phyloP scores from a whole-genome alignment of 148 eudicot genomes.

The Fallopia convolvulus region DNA sequence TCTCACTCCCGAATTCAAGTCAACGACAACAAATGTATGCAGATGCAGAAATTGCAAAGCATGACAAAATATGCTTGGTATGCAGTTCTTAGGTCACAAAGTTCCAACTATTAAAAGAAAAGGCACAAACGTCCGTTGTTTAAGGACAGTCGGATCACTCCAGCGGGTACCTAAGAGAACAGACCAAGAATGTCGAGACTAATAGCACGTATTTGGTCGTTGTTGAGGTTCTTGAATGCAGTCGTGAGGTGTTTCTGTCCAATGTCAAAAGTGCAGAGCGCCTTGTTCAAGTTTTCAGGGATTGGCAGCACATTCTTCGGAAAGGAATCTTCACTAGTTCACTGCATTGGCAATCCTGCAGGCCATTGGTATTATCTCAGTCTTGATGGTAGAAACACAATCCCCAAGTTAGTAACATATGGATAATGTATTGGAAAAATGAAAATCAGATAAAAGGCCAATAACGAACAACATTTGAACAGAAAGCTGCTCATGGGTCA shows the following conservation, averaged over 20 bases:
- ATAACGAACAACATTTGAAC: neutral
- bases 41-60: no score
- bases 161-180: conserved; percentile 20
- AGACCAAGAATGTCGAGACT: conserved; percentile 31
- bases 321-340: neutral
- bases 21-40: no score
- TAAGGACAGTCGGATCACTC: no score
- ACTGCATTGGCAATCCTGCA: conserved; percentile 35
- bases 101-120: no score
- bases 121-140: no score
- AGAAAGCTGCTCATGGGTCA: neutral
- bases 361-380: neutral
- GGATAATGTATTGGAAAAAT: neutral
- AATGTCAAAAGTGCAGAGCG: conserved; percentile 36
- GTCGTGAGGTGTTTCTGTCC: conserved; percentile 40
- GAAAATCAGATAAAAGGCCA: neutral
- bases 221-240: conserved; percentile 27
- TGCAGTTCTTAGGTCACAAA: no score
- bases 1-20: no score
- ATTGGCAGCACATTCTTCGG: conserved; percentile 23
- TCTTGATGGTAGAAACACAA: no score
- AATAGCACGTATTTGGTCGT: conserved; percentile 23
- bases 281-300: conserved; percentile 28
- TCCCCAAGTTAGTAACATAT: neutral
- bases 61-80: no score